These are phyloP conservation scores for Fraxinus xanthoxyloides DNA, from an alignment of 305 asterid species.

Conservation along the genomic window DNA sequence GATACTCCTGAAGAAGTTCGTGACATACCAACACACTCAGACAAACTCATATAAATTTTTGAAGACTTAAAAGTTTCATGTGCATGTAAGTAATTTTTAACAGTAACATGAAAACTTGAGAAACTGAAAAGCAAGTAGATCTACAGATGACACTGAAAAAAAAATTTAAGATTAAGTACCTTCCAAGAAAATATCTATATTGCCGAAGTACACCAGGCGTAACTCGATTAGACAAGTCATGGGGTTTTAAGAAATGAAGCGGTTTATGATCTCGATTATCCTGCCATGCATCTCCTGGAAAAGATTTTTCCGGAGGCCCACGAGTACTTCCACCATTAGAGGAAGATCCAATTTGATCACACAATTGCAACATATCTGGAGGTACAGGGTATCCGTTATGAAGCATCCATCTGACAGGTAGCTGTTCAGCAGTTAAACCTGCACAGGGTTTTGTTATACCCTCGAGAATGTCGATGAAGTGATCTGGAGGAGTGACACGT, in stretches of 20 bases:
- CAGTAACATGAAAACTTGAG: neutral
- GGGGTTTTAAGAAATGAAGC: slow-evolving; percentile 32
- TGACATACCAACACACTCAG: slow-evolving; percentile 8
- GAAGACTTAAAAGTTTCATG: slow-evolving; percentile 4
- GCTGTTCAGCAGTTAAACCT: slow-evolving; percentile 68
- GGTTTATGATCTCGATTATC: slow-evolving; percentile 48
- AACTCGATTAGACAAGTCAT: slow-evolving; percentile 63
- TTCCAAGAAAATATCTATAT: slow-evolving; percentile 86
- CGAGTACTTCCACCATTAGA: slow-evolving; percentile 44
- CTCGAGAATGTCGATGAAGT: slow-evolving; percentile 94
- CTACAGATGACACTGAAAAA: slow-evolving; percentile 7
- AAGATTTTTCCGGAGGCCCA: slow-evolving; percentile 38
- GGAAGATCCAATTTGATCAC: slow-evolving; percentile 73
- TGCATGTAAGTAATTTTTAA: neutral
- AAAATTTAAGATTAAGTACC: slow-evolving; percentile 42
- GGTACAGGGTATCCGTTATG: slow-evolving; percentile 93
- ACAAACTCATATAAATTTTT: slow-evolving; percentile 5
- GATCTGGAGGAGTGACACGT: slow-evolving; percentile 94
- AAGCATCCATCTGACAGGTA: slow-evolving; percentile 98
- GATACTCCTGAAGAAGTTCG: slow-evolving; percentile 48
- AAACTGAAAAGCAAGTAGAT: slow-evolving; percentile 9
- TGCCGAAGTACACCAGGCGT: slow-evolving; percentile 74
- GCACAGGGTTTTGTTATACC: slow-evolving; percentile 72
- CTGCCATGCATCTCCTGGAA: slow-evolving; percentile 30
- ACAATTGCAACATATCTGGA: slow-evolving; percentile 80